These are phyloP conservation scores for Poronia punctata DNA, from an alignment of 495 filamentous ascomycete genomes.

Conservation along the genomic window DNA sequence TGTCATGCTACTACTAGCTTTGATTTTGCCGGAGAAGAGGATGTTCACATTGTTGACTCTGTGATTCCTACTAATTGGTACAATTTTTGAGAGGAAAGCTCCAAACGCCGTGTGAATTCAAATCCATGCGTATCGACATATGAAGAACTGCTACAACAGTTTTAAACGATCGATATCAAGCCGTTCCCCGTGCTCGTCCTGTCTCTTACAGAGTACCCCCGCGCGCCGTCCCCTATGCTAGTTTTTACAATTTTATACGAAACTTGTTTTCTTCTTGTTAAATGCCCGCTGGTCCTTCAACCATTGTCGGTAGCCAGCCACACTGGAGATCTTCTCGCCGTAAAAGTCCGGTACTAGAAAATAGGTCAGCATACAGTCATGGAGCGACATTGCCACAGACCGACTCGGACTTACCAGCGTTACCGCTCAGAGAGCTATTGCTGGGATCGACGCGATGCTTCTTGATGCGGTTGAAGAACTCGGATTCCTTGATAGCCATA, in stretches of 20 bases:
- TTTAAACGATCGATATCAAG: constrained; percentile 6
- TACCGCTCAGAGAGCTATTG: constrained; percentile 42
- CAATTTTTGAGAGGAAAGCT: constrained; percentile 23
- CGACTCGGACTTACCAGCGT: constrained; percentile 46
- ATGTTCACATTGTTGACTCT: constrained; percentile 21
- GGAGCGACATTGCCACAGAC: too few species aligned
- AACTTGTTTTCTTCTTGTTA: constrained; percentile 78
- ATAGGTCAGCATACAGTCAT: too few species aligned
- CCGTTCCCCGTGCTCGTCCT: constrained; percentile 1
- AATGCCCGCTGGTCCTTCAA: constrained; percentile 96
- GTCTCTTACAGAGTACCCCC: neutral
- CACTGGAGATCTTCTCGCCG: constrained; percentile 92
- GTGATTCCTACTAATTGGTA: constrained; percentile 22
- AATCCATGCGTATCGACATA: constrained; percentile 4
- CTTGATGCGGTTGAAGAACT: constrained; percentile 84
- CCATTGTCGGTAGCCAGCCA: constrained; percentile 87
- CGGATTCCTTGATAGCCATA: constrained; percentile 77
- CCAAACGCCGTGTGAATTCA: constrained; percentile 22
- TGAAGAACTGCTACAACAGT: constrained; percentile 3
- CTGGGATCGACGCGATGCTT: constrained; percentile 82
- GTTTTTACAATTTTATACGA: constrained; percentile 30
- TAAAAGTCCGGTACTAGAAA: constrained; percentile 58
- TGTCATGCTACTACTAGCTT: neutral
- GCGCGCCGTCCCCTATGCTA: neutral
- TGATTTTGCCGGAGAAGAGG: constrained; percentile 9